These are phyloP conservation scores for Beauveria rudraprayagi DNA, from an alignment of 2,329 filamentous ascomycete genomes.

Conservation along the genomic window DNA sequence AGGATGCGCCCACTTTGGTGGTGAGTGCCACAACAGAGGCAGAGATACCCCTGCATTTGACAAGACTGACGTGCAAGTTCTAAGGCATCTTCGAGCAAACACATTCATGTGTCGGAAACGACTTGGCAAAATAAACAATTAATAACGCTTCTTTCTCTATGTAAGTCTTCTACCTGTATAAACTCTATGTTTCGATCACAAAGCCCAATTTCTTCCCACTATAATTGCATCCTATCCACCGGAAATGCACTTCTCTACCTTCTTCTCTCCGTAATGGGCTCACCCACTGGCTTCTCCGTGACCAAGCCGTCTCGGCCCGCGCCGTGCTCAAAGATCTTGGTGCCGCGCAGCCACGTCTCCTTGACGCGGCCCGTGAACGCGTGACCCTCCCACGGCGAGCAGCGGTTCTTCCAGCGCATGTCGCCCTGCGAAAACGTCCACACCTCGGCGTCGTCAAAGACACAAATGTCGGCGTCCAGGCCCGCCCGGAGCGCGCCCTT, in stretches of 20 bases:
- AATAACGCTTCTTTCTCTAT: too few species aligned
- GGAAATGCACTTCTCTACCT: conserved; percentile 14
- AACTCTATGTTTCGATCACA: too few species aligned
- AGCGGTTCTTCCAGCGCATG: conserved; percentile 93
- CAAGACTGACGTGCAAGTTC: too few species aligned
- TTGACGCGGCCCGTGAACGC: conserved; percentile 67
- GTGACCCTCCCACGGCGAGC: conserved; percentile 82
- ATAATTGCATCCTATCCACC: background rate
- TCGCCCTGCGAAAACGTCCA: conserved; percentile 68
- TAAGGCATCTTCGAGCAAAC: too few species aligned
- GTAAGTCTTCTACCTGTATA: too few species aligned
- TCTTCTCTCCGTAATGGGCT: conserved; percentile 54
- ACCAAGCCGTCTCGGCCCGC: conserved; percentile 44
- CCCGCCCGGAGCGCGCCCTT: conserved; percentile 75
- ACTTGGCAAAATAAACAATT: too few species aligned
- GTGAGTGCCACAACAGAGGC: too few species aligned
- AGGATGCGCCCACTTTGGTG: too few species aligned
- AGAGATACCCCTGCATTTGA: too few species aligned
- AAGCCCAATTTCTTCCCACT: too few species aligned
- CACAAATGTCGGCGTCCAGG: conserved; percentile 82
- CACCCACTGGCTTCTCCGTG: conserved; percentile 37
- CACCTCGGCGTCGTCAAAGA: conserved; percentile 77
- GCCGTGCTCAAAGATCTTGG: conserved; percentile 64
- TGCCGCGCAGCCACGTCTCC: conserved; percentile 80
- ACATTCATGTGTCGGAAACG: too few species aligned